These are phyloP conservation scores for Mycosphaerella arachidis DNA, from an alignment of 2,329 filamentous ascomycete genomes.

Conservation along the genomic window DNA sequence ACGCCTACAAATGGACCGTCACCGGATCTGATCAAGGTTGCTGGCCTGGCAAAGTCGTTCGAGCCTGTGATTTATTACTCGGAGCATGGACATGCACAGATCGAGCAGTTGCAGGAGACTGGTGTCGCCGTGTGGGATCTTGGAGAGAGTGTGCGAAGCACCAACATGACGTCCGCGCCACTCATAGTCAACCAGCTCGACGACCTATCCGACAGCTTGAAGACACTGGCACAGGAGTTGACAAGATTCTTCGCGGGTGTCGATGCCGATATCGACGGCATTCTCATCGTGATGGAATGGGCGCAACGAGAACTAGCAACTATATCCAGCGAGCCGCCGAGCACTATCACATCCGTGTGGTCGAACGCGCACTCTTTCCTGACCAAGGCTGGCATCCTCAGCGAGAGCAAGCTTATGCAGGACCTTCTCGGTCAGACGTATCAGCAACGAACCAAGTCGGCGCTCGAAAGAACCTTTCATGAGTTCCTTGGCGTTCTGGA, in stretches of 20 bases:
- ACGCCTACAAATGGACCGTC: slow-evolving; percentile 64
- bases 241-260: slow-evolving; percentile 91
- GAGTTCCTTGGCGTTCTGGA: slow-evolving; percentile 85
- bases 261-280: slow-evolving; percentile 86
- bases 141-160: slow-evolving; percentile 79
- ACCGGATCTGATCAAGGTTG: slow-evolving; percentile 85
- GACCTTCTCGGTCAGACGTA: slow-evolving; percentile 73
- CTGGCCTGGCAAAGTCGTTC: slow-evolving; percentile 82
- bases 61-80: slow-evolving; percentile 94
- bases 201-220: slow-evolving; percentile 77
- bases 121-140: slow-evolving; percentile 93
- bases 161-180: slow-evolving; percentile 84
- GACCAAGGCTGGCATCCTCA: slow-evolving; percentile 51
- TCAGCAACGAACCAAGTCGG: slow-evolving; percentile 72
- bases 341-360: slow-evolving; percentile 66
- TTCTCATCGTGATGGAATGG: slow-evolving; percentile 96
- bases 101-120: slow-evolving; percentile 83
- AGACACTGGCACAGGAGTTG: slow-evolving; percentile 76
- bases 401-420: slow-evolving; percentile 18
- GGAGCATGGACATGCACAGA: slow-evolving; percentile 79
- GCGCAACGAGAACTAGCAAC: slow-evolving; percentile 76
- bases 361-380: slow-evolving; percentile 80
- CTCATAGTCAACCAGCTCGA: slow-evolving; percentile 84
- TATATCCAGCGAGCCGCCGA: slow-evolving; percentile 58
- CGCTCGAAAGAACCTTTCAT: slow-evolving; percentile 80